Conservation (phyloP, 2,329 filamentous ascomycete species). For the Exserohilum rostratum region DNA sequence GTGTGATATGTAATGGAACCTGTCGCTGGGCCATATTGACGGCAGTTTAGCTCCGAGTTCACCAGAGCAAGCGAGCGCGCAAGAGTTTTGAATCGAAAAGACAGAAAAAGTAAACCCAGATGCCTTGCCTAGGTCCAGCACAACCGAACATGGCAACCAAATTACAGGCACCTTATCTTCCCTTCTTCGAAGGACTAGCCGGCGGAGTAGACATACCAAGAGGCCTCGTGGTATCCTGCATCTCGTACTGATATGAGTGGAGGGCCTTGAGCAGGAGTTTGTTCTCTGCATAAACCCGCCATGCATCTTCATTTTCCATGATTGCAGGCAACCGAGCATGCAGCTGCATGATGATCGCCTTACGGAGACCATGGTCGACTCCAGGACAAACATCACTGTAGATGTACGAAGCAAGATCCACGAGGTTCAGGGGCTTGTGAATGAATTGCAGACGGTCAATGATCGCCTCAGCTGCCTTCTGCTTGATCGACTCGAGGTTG, state of each 20-base stretch:
- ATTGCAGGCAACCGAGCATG: conserved; percentile 16
- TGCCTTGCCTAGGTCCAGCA: not conserved
- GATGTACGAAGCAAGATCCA: conserved; percentile 21
- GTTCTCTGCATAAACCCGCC: conserved; percentile 17
- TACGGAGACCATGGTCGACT: conserved; percentile 24
- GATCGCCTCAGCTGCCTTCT: conserved; percentile 18
- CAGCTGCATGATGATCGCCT: conserved; percentile 16
- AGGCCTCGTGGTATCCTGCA: not conserved
- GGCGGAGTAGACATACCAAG: not conserved
- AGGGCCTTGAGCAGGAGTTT: conserved; percentile 19
- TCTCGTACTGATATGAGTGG: conserved; percentile 10
- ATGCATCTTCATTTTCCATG: conserved; percentile 15
- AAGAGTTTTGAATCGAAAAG: too few species aligned
- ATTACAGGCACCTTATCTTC: not conserved
- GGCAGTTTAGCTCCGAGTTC: too few species aligned
- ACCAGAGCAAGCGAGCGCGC: too few species aligned
- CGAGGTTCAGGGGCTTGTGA: conserved; percentile 16
- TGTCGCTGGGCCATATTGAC: too few species aligned
- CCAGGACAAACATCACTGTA: conserved; percentile 14
- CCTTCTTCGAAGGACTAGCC: not conserved
- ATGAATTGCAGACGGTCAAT: conserved; percentile 29
- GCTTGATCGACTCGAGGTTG: conserved; percentile 23
- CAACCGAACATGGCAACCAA: not conserved
- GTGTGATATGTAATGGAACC: too few species aligned
- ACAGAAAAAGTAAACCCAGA: too few species aligned